phyloP scores from a whole-genome alignment of 345 rosid species.

The Excoecaria cochinchinensis region DNA sequence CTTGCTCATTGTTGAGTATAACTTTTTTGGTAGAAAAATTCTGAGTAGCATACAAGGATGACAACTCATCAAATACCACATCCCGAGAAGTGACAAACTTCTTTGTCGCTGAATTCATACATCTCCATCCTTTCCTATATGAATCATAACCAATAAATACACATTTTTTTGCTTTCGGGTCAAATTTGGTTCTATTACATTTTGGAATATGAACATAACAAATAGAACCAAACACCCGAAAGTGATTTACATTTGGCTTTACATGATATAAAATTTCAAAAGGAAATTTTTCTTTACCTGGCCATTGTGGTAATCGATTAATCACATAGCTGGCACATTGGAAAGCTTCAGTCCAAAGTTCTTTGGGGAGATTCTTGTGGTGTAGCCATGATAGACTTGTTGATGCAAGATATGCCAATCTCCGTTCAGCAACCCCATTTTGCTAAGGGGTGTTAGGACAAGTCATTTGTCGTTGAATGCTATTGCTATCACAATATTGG shows the following conservation, averaged over 20 bases:
- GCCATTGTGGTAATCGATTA: conserved; percentile 3
- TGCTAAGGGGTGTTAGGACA: background rate
- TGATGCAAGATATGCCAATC: conserved; percentile 10
- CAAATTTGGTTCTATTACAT: conserved; percentile 7
- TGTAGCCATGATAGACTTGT: conserved; percentile 13
- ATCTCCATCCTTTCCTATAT: conserved; percentile 18
- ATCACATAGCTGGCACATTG: conserved; percentile 7
- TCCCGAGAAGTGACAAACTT: background rate
- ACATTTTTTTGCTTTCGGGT: conserved; percentile 15
- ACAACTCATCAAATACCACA: too few relatives aligned
- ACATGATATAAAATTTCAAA: background rate
- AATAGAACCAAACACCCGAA: conserved; percentile 13
- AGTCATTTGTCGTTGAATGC: background rate
- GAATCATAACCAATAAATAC: conserved; percentile 22
- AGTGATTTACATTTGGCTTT: conserved; percentile 17
- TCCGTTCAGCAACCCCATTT: conserved; percentile 6
- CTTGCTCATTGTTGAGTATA: too few relatives aligned
- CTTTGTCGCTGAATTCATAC: conserved; percentile 23
- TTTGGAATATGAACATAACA: conserved; percentile 18
- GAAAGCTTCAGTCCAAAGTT: conserved; percentile 9
- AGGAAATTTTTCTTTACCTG: background rate
- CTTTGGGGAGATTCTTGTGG: conserved; percentile 6
- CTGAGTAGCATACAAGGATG: too few relatives aligned
- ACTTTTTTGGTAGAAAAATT: too few relatives aligned
- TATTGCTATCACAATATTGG: background rate